Evolutionary conservation across 257 asterid genomes (phyloP).

Genomic region (Eucommia ulmoides): DNA sequence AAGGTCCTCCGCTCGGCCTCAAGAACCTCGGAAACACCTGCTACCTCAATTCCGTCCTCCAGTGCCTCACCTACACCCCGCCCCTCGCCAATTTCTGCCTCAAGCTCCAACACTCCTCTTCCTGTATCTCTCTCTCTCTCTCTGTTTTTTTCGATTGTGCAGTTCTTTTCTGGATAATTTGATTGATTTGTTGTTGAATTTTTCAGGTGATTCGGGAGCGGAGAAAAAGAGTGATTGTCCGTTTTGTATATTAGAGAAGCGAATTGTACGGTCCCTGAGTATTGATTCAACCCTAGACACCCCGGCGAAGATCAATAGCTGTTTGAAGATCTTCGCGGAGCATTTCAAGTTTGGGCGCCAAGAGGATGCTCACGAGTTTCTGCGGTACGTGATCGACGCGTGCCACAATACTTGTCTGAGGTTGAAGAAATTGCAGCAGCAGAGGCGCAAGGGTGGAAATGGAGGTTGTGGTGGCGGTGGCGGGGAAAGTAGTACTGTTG

Average conservation of each 20-base stretch:
- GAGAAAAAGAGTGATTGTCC: constrained; percentile 93
- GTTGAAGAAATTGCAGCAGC: constrained; percentile 70
- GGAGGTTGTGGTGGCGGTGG: constrained; percentile 38
- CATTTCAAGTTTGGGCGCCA: constrained; percentile 84
- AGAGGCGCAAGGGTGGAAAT: constrained; percentile 37
- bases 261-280: constrained; percentile 72
- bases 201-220: constrained; percentile 57
- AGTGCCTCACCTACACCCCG: constrained; percentile 97
- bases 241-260: constrained; percentile 77
- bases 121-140: constrained; percentile 21
- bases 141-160: not conserved
- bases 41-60: constrained; percentile 95
- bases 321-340: constrained; percentile 69
- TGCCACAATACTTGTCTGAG: constrained; percentile 92
- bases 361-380: constrained; percentile 96
- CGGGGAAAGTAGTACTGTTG: constrained; percentile 55
- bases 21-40: constrained; percentile 90
- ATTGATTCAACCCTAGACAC: constrained; percentile 54
- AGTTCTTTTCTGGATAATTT: too few species aligned
- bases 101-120: constrained; percentile 67
- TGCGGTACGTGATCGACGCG: constrained; percentile 94
- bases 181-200: constrained; percentile 2
- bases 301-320: constrained; percentile 57
- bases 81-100: constrained; percentile 93
- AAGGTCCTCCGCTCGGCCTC: constrained; percentile 91